phyloP scores from a whole-genome alignment of 129 eudicot species.

The Artemisia annua region DNA sequence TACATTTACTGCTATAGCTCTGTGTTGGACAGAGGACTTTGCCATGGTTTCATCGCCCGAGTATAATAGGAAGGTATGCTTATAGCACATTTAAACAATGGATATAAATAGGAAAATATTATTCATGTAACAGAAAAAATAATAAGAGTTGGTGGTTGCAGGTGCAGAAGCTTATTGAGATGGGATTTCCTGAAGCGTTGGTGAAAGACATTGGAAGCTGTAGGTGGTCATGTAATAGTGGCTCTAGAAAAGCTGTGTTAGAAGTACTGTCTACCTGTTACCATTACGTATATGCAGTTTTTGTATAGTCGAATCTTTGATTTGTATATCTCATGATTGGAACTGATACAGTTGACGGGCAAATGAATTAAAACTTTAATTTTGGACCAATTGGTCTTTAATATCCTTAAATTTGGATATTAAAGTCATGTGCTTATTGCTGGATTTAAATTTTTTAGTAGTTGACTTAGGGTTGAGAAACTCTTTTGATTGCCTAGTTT shows the following conservation, averaged over 20 bases:
- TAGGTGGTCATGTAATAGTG: constrained; percentile 35
- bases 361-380: constrained; percentile 15
- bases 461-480: no score
- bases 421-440: no score
- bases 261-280: neutral
- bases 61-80: constrained; percentile 29
- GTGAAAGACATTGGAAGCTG: constrained; percentile 33
- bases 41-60: constrained; percentile 32
- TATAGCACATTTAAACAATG: neutral
- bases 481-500: no score
- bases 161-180: constrained; percentile 43
- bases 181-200: constrained; percentile 40
- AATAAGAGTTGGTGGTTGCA: constrained; percentile 13
- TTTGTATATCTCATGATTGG: constrained; percentile 3
- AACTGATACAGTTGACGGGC: neutral
- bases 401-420: constrained; percentile 3
- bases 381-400: neutral
- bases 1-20: constrained; percentile 30
- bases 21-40: constrained; percentile 38
- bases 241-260: constrained; percentile 19
- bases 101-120: neutral
- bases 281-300: neutral
- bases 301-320: constrained; percentile 23
- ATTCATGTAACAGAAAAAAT: neutral
- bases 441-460: no score